Percentiles rank a stretch among this genome's conserved stretches.
These are phyloP conservation scores for Spiraea crenata DNA, from an alignment of 331 rosid genomes.

Conservation along the genomic window DNA sequence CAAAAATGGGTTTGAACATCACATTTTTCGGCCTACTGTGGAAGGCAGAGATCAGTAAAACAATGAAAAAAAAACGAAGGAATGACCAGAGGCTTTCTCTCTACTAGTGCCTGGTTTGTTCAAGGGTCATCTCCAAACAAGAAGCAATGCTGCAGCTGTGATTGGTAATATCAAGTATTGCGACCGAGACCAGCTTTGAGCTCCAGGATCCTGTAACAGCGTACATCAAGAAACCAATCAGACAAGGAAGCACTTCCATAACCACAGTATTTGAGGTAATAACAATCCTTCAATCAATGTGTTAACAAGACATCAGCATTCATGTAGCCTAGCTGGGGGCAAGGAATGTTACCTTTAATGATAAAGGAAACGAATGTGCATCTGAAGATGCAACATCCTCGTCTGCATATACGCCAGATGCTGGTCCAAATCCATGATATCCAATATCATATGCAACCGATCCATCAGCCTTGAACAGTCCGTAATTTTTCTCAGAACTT, in stretches of 20 bases:
- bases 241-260: not conserved
- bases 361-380: slow-evolving; percentile 34
- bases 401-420: slow-evolving; percentile 25
- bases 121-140: slow-evolving; percentile 37
- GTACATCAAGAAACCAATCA: slow-evolving; percentile 12
- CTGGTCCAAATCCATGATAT: slow-evolving; percentile 64
- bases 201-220: slow-evolving; percentile 47
- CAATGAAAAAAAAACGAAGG: not conserved
- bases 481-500: slow-evolving; percentile 77
- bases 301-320: slow-evolving; percentile 7
- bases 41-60: no score
- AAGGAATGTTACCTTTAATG: slow-evolving; percentile 40
- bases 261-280: not conserved
- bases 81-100: not conserved
- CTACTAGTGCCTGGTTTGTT: slow-evolving; percentile 11
- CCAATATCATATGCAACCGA: slow-evolving; percentile 66
- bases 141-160: slow-evolving; percentile 35
- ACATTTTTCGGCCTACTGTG: no score
- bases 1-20: no score
- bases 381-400: no score
- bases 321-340: not conserved
- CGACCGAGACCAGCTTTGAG: slow-evolving; percentile 33
- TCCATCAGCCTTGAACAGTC: slow-evolving; percentile 81
- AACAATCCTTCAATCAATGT: no score
- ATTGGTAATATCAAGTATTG: slow-evolving; percentile 37